phyloP scores from a whole-genome alignment of 257 asterid genomes.

The Petunia secreta region DNA sequence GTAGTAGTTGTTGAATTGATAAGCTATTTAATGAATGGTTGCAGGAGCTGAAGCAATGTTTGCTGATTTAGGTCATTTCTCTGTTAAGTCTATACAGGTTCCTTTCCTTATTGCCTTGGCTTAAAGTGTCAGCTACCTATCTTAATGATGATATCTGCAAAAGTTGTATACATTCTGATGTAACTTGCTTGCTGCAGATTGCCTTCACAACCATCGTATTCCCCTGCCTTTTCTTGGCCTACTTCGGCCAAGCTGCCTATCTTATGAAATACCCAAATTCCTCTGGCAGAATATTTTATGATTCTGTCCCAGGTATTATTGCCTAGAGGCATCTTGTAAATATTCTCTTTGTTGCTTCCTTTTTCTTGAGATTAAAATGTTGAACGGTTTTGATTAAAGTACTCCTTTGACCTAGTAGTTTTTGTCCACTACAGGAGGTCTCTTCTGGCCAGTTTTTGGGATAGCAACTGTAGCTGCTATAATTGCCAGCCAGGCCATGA shows the following conservation, averaged over 20 bases:
- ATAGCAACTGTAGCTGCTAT: constrained; percentile 88
- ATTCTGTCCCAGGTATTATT: constrained; percentile 83
- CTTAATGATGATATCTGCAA: background rate
- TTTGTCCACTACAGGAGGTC: constrained; percentile 49
- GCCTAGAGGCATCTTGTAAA: background rate
- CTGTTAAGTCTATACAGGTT: constrained; percentile 94
- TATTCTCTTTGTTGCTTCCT: background rate
- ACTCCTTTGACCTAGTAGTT: constrained; percentile 30
- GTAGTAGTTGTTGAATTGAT: background rate
- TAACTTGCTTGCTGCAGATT: constrained; percentile 53
- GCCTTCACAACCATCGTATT: constrained; percentile 85
- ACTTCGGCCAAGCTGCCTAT: constrained; percentile 98
- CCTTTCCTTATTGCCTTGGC: constrained; percentile 15
- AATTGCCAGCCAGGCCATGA: constrained; percentile 99
- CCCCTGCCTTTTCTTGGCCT: constrained; percentile 95
- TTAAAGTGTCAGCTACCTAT: background rate
- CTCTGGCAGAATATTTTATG: constrained; percentile 65
- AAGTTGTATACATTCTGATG: constrained; percentile 19
- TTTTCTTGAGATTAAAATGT: constrained; percentile 3
- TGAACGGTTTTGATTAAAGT: background rate
- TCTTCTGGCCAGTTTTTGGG: constrained; percentile 94
- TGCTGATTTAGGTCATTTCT: constrained; percentile 97
- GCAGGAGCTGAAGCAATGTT: constrained; percentile 99
- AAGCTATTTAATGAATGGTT: constrained; percentile 23
- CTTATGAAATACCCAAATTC: constrained; percentile 72